Evolutionary conservation across 192 early-diverging fungal species (phyloP).

Genomic region (Backusella tuberculispora): DNA sequence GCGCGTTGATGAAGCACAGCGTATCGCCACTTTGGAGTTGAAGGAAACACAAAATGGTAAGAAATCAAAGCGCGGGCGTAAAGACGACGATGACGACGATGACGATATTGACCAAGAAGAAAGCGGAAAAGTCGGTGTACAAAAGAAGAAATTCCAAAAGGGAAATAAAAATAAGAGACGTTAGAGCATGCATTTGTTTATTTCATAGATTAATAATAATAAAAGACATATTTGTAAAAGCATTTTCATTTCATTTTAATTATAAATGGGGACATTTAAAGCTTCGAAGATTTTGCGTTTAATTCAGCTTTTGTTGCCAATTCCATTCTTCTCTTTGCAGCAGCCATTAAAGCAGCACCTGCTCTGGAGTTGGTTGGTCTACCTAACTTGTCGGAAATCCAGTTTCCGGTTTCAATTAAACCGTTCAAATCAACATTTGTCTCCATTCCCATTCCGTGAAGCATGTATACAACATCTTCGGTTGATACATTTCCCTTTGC

Average conservation of each 20-base stretch:
- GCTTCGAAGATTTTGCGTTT: neutral
- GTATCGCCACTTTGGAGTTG: conserved; percentile 85
- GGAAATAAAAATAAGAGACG: conserved; percentile 10
- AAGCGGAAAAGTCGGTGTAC: conserved; percentile 6
- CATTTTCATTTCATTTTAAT: neutral
- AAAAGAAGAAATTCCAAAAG: conserved; percentile 21
- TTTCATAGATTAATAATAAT: conserved; percentile 12
- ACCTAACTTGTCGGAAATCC: conserved; percentile 83
- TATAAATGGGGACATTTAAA: neutral
- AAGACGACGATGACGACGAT: conserved; percentile 51
- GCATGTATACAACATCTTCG: conserved; percentile 95
- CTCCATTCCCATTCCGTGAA: conserved; percentile 80
- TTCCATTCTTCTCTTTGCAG: conserved; percentile 15
- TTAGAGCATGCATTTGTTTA: conserved; percentile 14
- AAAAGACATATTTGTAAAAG: neutral
- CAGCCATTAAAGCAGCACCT: conserved; percentile 48
- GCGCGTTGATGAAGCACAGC: conserved; percentile 87
- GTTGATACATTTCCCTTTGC: conserved; percentile 97
- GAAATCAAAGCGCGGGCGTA: conserved; percentile 44
- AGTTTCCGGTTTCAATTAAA: conserved; percentile 80
- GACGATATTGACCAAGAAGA: conserved; percentile 33
- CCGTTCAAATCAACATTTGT: conserved; percentile 80
- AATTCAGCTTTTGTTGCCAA: neutral
- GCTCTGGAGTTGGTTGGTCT: conserved; percentile 66
- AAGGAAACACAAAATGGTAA: conserved; percentile 71